A percentile compares a stretch with the other conserved stretches of the same genome.
Evolutionary conservation across 768 basidiomycete genomes (phyloP).

Genomic region (Rhizopogon vinicolor): DNA sequence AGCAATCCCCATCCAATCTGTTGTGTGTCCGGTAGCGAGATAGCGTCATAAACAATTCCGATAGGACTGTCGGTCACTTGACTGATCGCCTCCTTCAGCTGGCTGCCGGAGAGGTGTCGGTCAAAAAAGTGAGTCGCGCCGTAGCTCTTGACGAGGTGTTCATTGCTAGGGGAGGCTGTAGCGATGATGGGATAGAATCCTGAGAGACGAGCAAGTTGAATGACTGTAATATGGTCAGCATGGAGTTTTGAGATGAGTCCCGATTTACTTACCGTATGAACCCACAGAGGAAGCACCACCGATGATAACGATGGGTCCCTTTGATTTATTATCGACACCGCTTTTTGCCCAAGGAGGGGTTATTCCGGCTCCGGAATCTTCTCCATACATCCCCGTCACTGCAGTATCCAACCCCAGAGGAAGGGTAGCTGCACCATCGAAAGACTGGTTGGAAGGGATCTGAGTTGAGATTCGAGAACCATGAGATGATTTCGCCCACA

Average conservation of each 20-base stretch:
- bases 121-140: constrained; percentile 40
- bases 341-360: constrained; percentile 29
- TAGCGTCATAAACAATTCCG: constrained; percentile 24
- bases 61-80: constrained; percentile 23
- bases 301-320: constrained; percentile 39
- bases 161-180: constrained; percentile 30
- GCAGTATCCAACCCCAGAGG: constrained; percentile 45
- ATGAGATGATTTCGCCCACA: background rate
- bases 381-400: constrained; percentile 41
- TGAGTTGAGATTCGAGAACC: constrained; percentile 8
- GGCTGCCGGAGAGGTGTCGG: constrained; percentile 13
- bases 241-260: constrained; percentile 1
- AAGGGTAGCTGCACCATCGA: constrained; percentile 42
- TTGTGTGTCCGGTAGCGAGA: constrained; percentile 32
- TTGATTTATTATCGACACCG: constrained; percentile 34
- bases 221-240: constrained; percentile 16
- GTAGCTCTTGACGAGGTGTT: constrained; percentile 25
- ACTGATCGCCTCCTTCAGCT: constrained; percentile 17
- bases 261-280: constrained; percentile 32
- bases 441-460: constrained; percentile 40
- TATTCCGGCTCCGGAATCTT: constrained; percentile 34
- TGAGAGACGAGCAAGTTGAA: constrained; percentile 36
- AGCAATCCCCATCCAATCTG: constrained; percentile 26
- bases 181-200: constrained; percentile 41
- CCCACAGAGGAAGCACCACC: constrained; percentile 47